These are phyloP conservation scores for Mortierella alpina DNA, from an alignment of 192 early-diverging fungal species.

Conservation along the genomic window DNA sequence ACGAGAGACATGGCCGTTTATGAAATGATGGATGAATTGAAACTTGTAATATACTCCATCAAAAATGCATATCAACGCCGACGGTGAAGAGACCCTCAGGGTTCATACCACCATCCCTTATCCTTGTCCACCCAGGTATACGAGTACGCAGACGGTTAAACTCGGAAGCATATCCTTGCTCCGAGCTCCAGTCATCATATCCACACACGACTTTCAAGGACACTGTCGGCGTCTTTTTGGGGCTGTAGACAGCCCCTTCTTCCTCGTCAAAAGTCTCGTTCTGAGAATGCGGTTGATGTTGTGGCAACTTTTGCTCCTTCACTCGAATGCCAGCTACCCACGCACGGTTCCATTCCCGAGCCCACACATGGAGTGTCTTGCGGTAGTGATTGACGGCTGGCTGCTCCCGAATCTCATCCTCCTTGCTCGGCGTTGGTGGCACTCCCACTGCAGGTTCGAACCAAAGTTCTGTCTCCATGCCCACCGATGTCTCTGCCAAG, in stretches of 20 bases:
- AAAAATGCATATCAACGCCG: slow-evolving; percentile 16
- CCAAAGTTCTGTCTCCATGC: slow-evolving; percentile 27
- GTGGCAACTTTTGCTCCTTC: neutral
- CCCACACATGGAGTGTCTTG: slow-evolving; percentile 11
- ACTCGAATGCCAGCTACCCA: slow-evolving; percentile 31
- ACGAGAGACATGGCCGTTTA: neutral
- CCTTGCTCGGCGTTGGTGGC: neutral
- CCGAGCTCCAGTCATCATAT: slow-evolving; percentile 37
- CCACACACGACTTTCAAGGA: slow-evolving; percentile 24
- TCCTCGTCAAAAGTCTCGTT: neutral
- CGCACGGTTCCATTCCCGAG: slow-evolving; percentile 33
- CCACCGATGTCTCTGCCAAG: slow-evolving; percentile 17
- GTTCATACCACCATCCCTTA: neutral
- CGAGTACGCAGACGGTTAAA: slow-evolving; percentile 26
- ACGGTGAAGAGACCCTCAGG: slow-evolving; percentile 17
- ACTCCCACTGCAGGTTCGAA: neutral
- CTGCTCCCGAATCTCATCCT: neutral
- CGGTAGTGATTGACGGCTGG: slow-evolving; percentile 20
- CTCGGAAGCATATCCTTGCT: slow-evolving; percentile 17
- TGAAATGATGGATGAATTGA: neutral
- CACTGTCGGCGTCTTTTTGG: neutral
- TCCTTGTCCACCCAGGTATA: slow-evolving; percentile 37
- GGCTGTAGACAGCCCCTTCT: neutral
- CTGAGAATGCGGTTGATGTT: neutral
- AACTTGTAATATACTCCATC: neutral